phyloP scores from a whole-genome alignment of 495 filamentous ascomycete genomes.

The Penicillium robsamsonii region DNA sequence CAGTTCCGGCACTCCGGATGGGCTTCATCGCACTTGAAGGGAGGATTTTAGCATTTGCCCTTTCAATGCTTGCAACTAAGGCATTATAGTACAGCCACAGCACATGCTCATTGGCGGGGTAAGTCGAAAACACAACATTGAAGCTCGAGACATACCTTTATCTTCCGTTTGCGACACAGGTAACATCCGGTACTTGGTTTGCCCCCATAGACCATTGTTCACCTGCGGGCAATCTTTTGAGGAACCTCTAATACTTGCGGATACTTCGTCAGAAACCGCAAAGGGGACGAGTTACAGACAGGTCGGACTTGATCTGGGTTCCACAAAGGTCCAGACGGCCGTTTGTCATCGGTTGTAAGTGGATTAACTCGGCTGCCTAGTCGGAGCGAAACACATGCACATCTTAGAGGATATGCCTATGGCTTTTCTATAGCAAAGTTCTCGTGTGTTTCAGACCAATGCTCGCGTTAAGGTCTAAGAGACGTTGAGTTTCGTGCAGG shows the following conservation, averaged over 20 bases:
- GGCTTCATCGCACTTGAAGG: conserved; percentile 43
- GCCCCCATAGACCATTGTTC: conserved; percentile 47
- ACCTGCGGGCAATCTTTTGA: conserved; percentile 1
- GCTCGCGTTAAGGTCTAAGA: neutral
- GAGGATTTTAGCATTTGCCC: conserved; percentile 17
- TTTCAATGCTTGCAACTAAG: neutral
- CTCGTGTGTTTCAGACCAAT: neutral
- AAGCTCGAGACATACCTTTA: conserved; percentile 39
- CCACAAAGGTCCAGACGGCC: conserved; percentile 13
- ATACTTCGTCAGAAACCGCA: conserved; percentile 1
- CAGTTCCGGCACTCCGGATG: conserved; percentile 45
- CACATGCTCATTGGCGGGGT: conserved; percentile 1
- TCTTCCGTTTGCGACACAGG: conserved; percentile 48
- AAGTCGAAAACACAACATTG: conserved; percentile 5
- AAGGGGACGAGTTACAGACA: conserved; percentile 5
- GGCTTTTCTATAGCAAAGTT: neutral
- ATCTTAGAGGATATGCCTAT: conserved; percentile 7
- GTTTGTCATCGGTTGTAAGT: conserved; percentile 12
- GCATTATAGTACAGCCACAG: neutral
- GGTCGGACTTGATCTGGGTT: conserved; percentile 14
- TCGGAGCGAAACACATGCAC: conserved; percentile 13
- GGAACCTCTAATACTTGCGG: neutral
- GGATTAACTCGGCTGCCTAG: conserved; percentile 25
- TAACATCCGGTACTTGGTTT: conserved; percentile 49
- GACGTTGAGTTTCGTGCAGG: neutral